A percentile compares a stretch with the other conserved stretches of the same genome.
Conservation (phyloP, 257 asterid species). For the Hygrophila difformis region DNA sequence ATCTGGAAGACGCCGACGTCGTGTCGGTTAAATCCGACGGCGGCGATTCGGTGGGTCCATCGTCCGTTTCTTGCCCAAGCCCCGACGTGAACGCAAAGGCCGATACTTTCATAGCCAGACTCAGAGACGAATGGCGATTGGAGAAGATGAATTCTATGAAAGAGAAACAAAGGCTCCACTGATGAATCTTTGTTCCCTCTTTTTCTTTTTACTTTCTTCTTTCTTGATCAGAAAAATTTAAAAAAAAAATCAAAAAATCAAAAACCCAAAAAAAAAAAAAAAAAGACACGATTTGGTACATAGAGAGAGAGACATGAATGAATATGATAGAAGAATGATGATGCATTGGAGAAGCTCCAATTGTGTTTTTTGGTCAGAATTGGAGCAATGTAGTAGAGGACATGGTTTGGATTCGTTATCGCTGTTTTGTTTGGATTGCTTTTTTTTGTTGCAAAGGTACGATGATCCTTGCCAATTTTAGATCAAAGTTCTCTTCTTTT, state of each 20-base stretch:
- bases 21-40: constrained; percentile 46
- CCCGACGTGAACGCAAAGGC: constrained; percentile 84
- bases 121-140: constrained; percentile 62
- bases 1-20: constrained; percentile 53
- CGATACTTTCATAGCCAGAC: constrained; percentile 68
- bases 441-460: neutral
- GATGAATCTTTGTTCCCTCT: constrained; percentile 1
- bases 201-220: neutral
- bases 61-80: constrained; percentile 70
- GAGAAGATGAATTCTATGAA: constrained; percentile 61
- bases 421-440: constrained; percentile 15
- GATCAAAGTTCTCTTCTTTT: no score
- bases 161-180: constrained; percentile 21
- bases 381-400: constrained; percentile 11
- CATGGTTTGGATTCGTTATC: constrained; percentile 3
- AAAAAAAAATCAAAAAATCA: neutral
- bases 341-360: constrained; percentile 18
- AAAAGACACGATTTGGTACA: constrained; percentile 6
- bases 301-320: no score
- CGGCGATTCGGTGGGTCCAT: constrained; percentile 44
- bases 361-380: constrained; percentile 23
- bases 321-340: constrained; percentile 9
- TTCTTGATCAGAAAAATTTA: constrained; percentile 3
- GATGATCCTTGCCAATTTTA: no score
- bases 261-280: no score